Evolutionary conservation across 805 yeast species (phyloP).

Genomic region (Candida nonsorbophila): DNA sequence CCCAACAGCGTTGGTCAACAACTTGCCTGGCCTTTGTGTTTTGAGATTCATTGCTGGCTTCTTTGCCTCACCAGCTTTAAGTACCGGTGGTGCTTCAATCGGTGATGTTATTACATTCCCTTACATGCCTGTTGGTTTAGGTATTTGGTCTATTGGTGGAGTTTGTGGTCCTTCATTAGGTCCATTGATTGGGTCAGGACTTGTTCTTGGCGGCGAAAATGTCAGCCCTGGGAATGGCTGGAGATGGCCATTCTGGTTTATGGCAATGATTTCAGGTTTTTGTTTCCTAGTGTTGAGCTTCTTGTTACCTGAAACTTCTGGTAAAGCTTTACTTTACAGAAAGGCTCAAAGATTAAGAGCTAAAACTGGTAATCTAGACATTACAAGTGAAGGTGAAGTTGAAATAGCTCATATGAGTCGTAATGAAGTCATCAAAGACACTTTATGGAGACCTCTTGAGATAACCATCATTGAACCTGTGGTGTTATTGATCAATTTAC

Average conservation of each 20-base stretch:
- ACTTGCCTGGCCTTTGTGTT: slow-evolving; percentile 46
- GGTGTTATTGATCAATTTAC: slow-evolving; percentile 47
- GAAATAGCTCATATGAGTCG: background rate
- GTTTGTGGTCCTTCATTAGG: slow-evolving; percentile 53
- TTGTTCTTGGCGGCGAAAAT: slow-evolving; percentile 4
- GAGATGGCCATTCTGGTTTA: slow-evolving; percentile 55
- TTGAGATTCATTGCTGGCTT: slow-evolving; percentile 52
- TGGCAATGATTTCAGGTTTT: slow-evolving; percentile 36
- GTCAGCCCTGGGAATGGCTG: slow-evolving; percentile 25
- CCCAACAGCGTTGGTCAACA: slow-evolving; percentile 48
- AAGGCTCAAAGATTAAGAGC: slow-evolving; percentile 45
- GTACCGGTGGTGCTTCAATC: slow-evolving; percentile 55
- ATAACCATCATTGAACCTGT: slow-evolving; percentile 52
- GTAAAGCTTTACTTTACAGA: slow-evolving; percentile 38
- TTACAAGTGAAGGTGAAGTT: slow-evolving; percentile 15
- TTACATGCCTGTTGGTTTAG: slow-evolving; percentile 41
- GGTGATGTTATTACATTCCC: slow-evolving; percentile 44
- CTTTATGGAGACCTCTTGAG: slow-evolving; percentile 44
- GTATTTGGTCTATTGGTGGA: slow-evolving; percentile 50
- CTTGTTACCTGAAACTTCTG: slow-evolving; percentile 45
- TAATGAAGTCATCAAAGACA: background rate
- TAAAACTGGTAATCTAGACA: slow-evolving; percentile 43
- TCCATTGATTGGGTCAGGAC: slow-evolving; percentile 55
- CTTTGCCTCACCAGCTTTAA: slow-evolving; percentile 52
- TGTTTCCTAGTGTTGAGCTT: slow-evolving; percentile 29